Conservation (phyloP, 306 rosid genomes). For the Rosa chinensis region DNA sequence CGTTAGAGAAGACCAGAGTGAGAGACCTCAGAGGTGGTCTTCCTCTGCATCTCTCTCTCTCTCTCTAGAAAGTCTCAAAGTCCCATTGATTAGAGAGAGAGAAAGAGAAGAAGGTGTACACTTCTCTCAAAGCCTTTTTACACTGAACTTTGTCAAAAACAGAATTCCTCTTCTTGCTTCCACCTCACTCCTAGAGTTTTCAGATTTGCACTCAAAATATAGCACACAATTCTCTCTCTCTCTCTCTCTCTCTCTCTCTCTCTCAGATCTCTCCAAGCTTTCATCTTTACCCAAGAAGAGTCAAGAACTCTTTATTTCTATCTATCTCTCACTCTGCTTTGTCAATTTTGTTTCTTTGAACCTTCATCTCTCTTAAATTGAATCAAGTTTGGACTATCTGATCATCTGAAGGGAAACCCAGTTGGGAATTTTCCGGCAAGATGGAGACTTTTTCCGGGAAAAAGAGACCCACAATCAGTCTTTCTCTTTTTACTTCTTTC, state of each 20-base stretch:
- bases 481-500: conserved; percentile 45
- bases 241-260: conserved; percentile 11
- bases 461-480: conserved; percentile 37
- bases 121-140: not conserved
- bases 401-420: conserved; percentile 2
- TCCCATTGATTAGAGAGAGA: conserved; percentile 5
- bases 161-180: conserved; percentile 6
- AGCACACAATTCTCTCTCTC: conserved; percentile 1
- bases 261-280: not conserved
- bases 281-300: not conserved
- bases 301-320: conserved; percentile 15
- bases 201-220: conserved; percentile 6
- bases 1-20: conserved; percentile 38
- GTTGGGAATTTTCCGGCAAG: conserved; percentile 9
- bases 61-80: not conserved
- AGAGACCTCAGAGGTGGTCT: conserved; percentile 25
- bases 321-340: not conserved
- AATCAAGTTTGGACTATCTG: not conserved
- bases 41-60: conserved; percentile 24
- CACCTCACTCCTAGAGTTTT: conserved; percentile 11
- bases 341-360: not conserved
- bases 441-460: conserved; percentile 40
- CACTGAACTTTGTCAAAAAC: conserved; percentile 11
- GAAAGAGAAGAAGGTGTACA: not conserved
- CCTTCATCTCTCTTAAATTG: not conserved